Conservation (phyloP, 1,284 basidiomycete genomes). For the Sanghuangporus sanghuang region DNA sequence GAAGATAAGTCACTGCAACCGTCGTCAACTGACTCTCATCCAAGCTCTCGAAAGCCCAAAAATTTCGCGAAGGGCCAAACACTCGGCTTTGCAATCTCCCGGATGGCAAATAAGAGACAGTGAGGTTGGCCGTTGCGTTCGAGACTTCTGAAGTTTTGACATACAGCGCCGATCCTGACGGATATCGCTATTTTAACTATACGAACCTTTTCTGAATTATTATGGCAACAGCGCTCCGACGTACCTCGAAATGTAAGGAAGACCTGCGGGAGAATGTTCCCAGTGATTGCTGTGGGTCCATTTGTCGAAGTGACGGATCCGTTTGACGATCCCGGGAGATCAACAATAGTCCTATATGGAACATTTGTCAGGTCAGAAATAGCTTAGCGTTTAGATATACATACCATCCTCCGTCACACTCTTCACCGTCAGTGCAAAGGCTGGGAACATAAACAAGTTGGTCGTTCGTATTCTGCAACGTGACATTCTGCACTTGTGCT, state of each 20-base stretch:
- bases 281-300: conserved; percentile 31
- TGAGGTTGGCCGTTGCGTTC: conserved; percentile 47
- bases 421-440: conserved; percentile 32
- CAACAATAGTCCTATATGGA: conserved; percentile 13
- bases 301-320: conserved; percentile 32
- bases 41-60: conserved; percentile 34
- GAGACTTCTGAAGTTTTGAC: conserved; percentile 39
- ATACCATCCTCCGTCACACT: conserved; percentile 44
- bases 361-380: conserved; percentile 25
- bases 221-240: conserved; percentile 7
- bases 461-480: conserved; percentile 35
- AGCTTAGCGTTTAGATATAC: conserved; percentile 18
- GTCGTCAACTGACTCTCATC: conserved; percentile 34
- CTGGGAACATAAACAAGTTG: conserved; percentile 48
- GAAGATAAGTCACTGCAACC: conserved; percentile 38
- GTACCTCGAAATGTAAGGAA: conserved; percentile 48
- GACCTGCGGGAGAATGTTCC: conserved; percentile 45
- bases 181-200: conserved; percentile 2
- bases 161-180: conserved; percentile 39
- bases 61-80: conserved; percentile 28
- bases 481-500: conserved; percentile 28
- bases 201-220: background rate
- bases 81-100: conserved; percentile 23
- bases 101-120: conserved; percentile 35
- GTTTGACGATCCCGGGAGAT: conserved; percentile 15